Conservation (phyloP, 1,284 basidiomycete species). For the Boletellus deceptivus region DNA sequence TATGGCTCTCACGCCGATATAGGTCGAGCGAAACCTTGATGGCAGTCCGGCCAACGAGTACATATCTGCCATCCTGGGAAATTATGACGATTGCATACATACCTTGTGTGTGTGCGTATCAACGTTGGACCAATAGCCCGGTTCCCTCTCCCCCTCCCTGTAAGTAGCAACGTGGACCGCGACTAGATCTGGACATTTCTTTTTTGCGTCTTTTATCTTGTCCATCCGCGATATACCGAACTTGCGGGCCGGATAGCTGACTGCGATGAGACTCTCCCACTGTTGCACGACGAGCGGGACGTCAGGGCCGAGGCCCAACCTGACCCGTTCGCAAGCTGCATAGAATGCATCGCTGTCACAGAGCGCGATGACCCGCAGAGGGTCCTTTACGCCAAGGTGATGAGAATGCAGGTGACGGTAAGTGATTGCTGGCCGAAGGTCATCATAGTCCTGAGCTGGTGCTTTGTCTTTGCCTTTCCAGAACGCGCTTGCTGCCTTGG, state of each 20-base stretch:
- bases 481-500: slow-evolving; percentile 11
- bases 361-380: slow-evolving; percentile 78
- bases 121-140: slow-evolving; percentile 87
- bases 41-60: slow-evolving; percentile 1
- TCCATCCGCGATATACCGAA: slow-evolving; percentile 87
- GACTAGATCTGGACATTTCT: slow-evolving; percentile 81
- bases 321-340: slow-evolving; percentile 86
- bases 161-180: slow-evolving; percentile 95
- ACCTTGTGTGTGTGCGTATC: slow-evolving; percentile 93
- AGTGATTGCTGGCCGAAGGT: slow-evolving; percentile 64
- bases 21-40: slow-evolving; percentile 88
- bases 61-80: not conserved
- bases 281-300: slow-evolving; percentile 89
- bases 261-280: slow-evolving; percentile 90
- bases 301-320: slow-evolving; percentile 71
- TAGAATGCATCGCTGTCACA: slow-evolving; percentile 95
- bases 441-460: slow-evolving; percentile 47
- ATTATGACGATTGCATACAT: slow-evolving; percentile 11
- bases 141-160: slow-evolving; percentile 83
- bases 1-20: slow-evolving; percentile 88
- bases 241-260: slow-evolving; percentile 92
- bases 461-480: slow-evolving; percentile 57
- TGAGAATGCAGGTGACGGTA: slow-evolving; percentile 69
- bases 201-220: slow-evolving; percentile 76
- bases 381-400: slow-evolving; percentile 64